Evolutionary conservation across 116 monocot genomes (phyloP).

Genomic region (Posidonia oceanica): DNA sequence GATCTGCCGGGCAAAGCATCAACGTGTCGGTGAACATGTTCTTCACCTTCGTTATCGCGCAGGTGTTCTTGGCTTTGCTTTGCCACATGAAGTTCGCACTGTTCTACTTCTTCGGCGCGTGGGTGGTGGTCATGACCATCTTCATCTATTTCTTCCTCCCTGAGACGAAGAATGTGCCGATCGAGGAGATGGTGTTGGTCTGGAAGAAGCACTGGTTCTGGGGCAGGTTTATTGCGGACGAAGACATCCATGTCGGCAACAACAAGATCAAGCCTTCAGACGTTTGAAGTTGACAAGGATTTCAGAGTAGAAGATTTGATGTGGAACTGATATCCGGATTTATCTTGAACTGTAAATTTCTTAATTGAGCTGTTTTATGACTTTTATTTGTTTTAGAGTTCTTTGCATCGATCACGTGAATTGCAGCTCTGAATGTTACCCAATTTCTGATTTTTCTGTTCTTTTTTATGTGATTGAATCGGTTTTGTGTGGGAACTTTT

Average conservation of each 20-base stretch:
- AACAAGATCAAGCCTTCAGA: background rate
- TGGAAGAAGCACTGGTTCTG: slow-evolving; percentile 25
- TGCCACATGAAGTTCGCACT: slow-evolving; percentile 17
- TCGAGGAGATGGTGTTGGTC: slow-evolving; percentile 21
- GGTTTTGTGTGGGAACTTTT: too few relatives aligned
- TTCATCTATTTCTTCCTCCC: slow-evolving; percentile 27
- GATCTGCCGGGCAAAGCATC: slow-evolving; percentile 19
- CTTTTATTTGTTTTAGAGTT: too few relatives aligned
- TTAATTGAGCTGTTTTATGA: too few relatives aligned
- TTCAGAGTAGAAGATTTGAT: too few relatives aligned
- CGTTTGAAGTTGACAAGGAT: too few relatives aligned
- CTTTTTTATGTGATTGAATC: too few relatives aligned
- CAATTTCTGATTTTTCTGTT: too few relatives aligned
- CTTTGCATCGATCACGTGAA: too few relatives aligned
- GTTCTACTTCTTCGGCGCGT: slow-evolving; percentile 22
- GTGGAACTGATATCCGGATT: too few relatives aligned
- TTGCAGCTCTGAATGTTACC: too few relatives aligned
- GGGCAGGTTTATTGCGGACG: slow-evolving; percentile 9
- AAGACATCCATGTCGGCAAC: background rate
- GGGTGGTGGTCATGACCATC: slow-evolving; percentile 25
- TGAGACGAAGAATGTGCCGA: slow-evolving; percentile 29
- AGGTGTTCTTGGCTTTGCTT: slow-evolving; percentile 16
- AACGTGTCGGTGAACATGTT: slow-evolving; percentile 28
- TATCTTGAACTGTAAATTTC: too few relatives aligned
- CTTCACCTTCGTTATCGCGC: slow-evolving; percentile 28